Evolutionary conservation across 768 basidiomycete species (phyloP).

Genomic region (Hydnomerulius pinastri): DNA sequence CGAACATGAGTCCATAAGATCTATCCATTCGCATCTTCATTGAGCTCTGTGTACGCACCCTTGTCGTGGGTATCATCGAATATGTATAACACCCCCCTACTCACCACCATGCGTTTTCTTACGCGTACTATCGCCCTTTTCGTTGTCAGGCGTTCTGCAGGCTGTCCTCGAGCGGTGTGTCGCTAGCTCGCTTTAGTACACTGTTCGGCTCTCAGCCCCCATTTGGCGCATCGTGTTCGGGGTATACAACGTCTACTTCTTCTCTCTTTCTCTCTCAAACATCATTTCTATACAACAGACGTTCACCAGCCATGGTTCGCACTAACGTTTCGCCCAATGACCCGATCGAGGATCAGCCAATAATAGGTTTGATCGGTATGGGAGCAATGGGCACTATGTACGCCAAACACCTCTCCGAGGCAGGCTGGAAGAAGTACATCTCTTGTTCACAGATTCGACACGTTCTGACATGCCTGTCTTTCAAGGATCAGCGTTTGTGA

Average conservation of each 20-base stretch:
- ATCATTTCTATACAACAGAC: not conserved
- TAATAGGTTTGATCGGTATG: slow-evolving; percentile 94
- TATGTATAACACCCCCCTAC: no score
- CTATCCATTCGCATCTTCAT: no score
- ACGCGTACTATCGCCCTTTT: slow-evolving; percentile 2
- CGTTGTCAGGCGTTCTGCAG: not conserved
- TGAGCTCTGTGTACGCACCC: no score
- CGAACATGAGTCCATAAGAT: no score
- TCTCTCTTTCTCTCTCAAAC: not conserved
- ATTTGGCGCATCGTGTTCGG: no score
- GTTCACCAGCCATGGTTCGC: slow-evolving; percentile 17
- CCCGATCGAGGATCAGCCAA: slow-evolving; percentile 58
- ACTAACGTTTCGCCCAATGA: slow-evolving; percentile 32
- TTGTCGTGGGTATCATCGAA: no score
- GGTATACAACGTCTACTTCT: not conserved
- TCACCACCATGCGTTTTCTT: not conserved
- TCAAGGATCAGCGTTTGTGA: slow-evolving; percentile 90
- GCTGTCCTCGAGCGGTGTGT: slow-evolving; percentile 1
- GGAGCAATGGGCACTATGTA: slow-evolving; percentile 98
- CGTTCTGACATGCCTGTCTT: not conserved
- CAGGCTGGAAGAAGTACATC: slow-evolving; percentile 81
- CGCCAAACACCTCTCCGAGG: slow-evolving; percentile 69
- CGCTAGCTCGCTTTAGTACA: no score
- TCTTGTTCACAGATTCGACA: not conserved
- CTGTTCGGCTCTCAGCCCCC: slow-evolving; percentile 1